Conservation (phyloP, 2,329 filamentous ascomycete genomes). For the Colletotrichum eremochloae region DNA sequence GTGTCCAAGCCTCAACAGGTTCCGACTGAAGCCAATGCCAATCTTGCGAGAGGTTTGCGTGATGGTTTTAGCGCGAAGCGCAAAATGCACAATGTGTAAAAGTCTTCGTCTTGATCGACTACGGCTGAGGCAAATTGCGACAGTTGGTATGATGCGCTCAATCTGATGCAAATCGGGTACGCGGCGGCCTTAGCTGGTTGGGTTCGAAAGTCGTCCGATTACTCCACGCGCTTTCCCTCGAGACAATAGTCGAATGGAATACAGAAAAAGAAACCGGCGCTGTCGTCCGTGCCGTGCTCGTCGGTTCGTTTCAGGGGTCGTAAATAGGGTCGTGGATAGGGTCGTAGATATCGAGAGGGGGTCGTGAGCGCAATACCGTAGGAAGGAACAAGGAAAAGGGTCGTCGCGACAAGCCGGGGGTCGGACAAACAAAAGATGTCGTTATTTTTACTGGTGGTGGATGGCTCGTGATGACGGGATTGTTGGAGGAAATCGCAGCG, state of each 20-base stretch:
- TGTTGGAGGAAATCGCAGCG: slow-evolving; percentile 36
- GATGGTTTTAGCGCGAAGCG: neutral
- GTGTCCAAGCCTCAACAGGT: slow-evolving; percentile 6
- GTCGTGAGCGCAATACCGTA: slow-evolving; percentile 19
- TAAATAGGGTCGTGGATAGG: slow-evolving; percentile 22
- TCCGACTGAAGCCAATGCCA: slow-evolving; percentile 5
- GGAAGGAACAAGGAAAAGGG: slow-evolving; percentile 31
- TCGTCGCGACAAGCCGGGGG: slow-evolving; percentile 16
- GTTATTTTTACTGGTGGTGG: slow-evolving; percentile 27
- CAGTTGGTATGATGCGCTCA: slow-evolving; percentile 11
- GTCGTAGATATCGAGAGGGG: slow-evolving; percentile 27
- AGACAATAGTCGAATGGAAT: slow-evolving; percentile 19
- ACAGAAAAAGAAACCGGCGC: slow-evolving; percentile 22
- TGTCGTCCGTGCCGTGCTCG: slow-evolving; percentile 21
- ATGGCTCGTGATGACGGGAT: slow-evolving; percentile 30
- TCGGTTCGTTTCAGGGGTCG: slow-evolving; percentile 29
- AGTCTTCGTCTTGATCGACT: neutral
- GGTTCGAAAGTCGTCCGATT: slow-evolving; percentile 17
- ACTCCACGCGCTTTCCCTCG: neutral
- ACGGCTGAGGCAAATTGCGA: slow-evolving; percentile 3
- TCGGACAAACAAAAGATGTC: slow-evolving; percentile 16
- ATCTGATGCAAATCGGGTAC: slow-evolving; percentile 11
- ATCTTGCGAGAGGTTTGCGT: slow-evolving; percentile 6
- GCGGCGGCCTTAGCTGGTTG: slow-evolving; percentile 33
- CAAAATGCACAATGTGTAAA: neutral